These are phyloP conservation scores for Solanum dulcamara DNA, from an alignment of 257 asterid species.

Conservation along the genomic window DNA sequence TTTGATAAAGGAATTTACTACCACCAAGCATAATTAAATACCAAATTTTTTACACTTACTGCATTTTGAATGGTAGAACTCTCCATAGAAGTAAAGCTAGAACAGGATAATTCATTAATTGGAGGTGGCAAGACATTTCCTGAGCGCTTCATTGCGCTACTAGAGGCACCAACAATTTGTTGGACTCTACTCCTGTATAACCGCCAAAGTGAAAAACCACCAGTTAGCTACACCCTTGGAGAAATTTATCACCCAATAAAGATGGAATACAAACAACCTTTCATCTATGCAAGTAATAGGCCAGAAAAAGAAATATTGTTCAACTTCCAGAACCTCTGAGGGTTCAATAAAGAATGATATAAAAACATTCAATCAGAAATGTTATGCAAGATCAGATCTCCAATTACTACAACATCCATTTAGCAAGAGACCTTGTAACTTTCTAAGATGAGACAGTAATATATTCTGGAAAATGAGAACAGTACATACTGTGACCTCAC, in stretches of 20 bases:
- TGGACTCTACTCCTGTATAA: slow-evolving; percentile 75
- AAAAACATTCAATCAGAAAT: background rate
- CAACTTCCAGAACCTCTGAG: background rate
- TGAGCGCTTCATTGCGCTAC: slow-evolving; percentile 36
- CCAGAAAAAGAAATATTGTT: background rate
- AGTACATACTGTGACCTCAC: background rate
- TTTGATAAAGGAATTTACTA: background rate
- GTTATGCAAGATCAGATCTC: background rate
- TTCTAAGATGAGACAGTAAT: background rate
- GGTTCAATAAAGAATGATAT: background rate
- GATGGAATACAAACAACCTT: background rate
- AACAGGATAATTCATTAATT: slow-evolving; percentile 27
- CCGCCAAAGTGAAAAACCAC: slow-evolving; percentile 6
- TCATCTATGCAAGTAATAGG: background rate
- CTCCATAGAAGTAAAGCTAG: slow-evolving; percentile 27
- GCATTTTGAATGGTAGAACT: slow-evolving; percentile 30
- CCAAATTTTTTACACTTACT: slow-evolving; percentile 26
- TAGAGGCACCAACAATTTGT: slow-evolving; percentile 71
- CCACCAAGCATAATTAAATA: background rate
- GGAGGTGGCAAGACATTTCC: slow-evolving; percentile 83
- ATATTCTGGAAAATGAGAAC: background rate
- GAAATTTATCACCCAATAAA: slow-evolving; percentile 1
- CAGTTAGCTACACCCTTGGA: background rate
- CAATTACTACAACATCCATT: background rate
- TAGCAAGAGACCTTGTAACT: background rate